These are phyloP conservation scores for Cercophora samala DNA, from an alignment of 495 filamentous ascomycete species.

Conservation along the genomic window DNA sequence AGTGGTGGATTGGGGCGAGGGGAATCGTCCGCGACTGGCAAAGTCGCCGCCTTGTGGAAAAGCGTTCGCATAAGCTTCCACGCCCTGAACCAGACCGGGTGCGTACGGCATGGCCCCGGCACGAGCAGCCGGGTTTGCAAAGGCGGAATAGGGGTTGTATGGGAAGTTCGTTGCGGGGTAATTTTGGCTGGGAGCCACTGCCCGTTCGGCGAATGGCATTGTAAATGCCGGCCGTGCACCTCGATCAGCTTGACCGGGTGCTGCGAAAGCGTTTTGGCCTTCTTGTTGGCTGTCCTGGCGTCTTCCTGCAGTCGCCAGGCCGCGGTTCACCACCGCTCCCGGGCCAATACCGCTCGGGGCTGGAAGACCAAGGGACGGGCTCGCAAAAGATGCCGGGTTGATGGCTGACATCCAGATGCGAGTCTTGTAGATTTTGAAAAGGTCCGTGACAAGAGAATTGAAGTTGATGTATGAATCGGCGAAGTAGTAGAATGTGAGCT, in stretches of 20 bases:
- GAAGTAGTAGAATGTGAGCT: conserved; percentile 97
- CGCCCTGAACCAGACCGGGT: conserved; percentile 38
- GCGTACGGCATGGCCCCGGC: conserved; percentile 32
- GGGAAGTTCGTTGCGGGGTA: conserved; percentile 39
- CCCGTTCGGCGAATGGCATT: conserved; percentile 38
- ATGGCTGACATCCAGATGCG: conserved; percentile 99
- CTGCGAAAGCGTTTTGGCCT: conserved; percentile 36
- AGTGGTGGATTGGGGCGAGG: conserved; percentile 34
- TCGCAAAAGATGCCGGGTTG: conserved; percentile 96
- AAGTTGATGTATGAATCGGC: conserved; percentile 98
- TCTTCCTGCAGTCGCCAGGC: conserved; percentile 42
- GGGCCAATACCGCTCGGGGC: conserved; percentile 61
- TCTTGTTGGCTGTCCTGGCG: conserved; percentile 48
- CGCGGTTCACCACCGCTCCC: conserved; percentile 51
- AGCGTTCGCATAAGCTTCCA: conserved; percentile 42
- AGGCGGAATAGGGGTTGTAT: conserved; percentile 40
- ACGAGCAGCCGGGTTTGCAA: conserved; percentile 35
- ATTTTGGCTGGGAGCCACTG: conserved; percentile 30
- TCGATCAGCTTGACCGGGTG: conserved; percentile 36
- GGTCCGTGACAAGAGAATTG: conserved; percentile 91
- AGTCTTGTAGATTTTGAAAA: conserved; percentile 99
- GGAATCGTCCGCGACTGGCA: conserved; percentile 43
- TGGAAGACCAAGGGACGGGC: conserved; percentile 67
- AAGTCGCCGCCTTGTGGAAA: conserved; percentile 45
- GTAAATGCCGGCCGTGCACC: conserved; percentile 39